Conservation (phyloP, 176 grass and related monocot genomes). For the sorghum (Sorghum bicolor) region Sorghum_bicolor_NCBIv3 NC_012878.2:53929501-53930000, state of each 20-base stretch:
- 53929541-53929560: slow-evolving; percentile 44
- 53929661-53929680: fast-evolving
- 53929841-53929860: no score
- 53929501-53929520: background rate
- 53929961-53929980: no score
- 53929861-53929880: no score
- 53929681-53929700: fast-evolving
- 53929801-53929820: background rate
- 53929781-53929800: background rate
- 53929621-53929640: slow-evolving; percentile 1
- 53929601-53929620: slow-evolving; percentile 33
- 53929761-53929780: background rate
- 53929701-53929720: background rate
- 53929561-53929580: slow-evolving; percentile 42
- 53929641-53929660: slow-evolving; percentile 54
- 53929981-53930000: no score
- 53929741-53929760: no score
- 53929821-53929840: background rate
- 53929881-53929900: background rate
- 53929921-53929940: no score
- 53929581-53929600: slow-evolving; percentile 36
- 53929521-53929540: slow-evolving; percentile 46
- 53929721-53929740: background rate
- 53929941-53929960: no score
- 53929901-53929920: background rate